Base-by-base conservation (phyloP, 768 basidiomycete species). In the Goffeauzyma gilvescens region DNA sequence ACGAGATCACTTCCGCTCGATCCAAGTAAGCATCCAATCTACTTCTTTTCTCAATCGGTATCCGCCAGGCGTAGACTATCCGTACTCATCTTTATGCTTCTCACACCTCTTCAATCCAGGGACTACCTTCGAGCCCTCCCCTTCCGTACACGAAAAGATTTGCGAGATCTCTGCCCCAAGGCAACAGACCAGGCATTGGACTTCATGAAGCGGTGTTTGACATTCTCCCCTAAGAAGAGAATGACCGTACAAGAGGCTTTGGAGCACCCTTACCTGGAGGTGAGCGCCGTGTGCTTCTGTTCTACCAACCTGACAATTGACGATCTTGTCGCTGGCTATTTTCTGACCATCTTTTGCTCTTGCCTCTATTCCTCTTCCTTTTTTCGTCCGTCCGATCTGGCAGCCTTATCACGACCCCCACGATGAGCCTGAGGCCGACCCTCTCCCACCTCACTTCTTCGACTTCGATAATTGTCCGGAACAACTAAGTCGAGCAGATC, bases 91-190 rank as follows among this genome's bases (percentile, higher is more conserved):
- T 7, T 4, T n/a, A 17, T 13, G 5, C 38, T 18, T 18, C 28
- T 49, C 23, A 17, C 40, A n/a, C n/a, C n/a, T n/a, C n/a, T n/a
- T n/a, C n/a, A n/a, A n/a, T n/a, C n/a, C n/a, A 72, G 85, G 40
- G 85, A 87, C 57, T 87, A 86, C 54, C 79, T 89, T 44, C 77
- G 86, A 2, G 81, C 85, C 0, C 67, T 90, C 13, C 84, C 84
- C 0, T 87, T 90, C 65, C 69, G 83, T 38, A 81, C 78, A 67
- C 78, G 78, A 56, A 76, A 72, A 56, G 72, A 75, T 33, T 80
- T 90, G 51, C 59, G 66, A 30, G 60, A 69, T 17, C 67, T 87
- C 40, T 86, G 82, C 57, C 77, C 78, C 0, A 75, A 75, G 37
- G 81, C 84, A 5, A 80, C 75, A 71, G 32, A 62, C 63, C 65